Conservation (phyloP, 139 green algal species). For the Zygnema cylindricum region DNA sequence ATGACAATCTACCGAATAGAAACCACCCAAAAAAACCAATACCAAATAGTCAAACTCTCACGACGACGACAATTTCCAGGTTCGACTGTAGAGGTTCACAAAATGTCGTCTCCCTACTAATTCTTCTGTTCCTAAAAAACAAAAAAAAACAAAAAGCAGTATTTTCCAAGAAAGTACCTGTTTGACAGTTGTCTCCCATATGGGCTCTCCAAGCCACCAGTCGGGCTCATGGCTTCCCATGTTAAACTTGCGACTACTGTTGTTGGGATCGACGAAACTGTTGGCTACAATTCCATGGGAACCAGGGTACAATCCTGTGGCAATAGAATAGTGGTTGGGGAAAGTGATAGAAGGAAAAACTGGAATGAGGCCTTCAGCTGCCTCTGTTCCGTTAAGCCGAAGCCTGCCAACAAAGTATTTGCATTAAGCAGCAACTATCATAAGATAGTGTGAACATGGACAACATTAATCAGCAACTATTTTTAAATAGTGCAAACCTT, state of each 20-base stretch:
- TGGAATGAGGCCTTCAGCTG: constrained; percentile 49
- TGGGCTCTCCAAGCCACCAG: constrained; percentile 61
- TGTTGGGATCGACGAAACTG: constrained; percentile 46
- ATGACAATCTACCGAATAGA: too few relatives aligned
- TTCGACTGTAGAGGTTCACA: not conserved
- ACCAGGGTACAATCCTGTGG: constrained; percentile 43
- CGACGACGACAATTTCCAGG: too few relatives aligned
- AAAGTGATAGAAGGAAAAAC: constrained; percentile 62
- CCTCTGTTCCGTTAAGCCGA: constrained; percentile 25
- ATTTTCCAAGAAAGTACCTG: too few relatives aligned
- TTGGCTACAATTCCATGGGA: constrained; percentile 62
- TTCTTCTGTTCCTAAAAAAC: too few relatives aligned
- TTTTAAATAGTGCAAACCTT: too few relatives aligned
- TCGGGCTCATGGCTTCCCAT: constrained; percentile 17
- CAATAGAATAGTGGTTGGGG: constrained; percentile 67
- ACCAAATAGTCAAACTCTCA: too few relatives aligned
- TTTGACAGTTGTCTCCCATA: constrained; percentile 50
- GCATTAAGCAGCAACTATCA: too few relatives aligned
- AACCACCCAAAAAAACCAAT: too few relatives aligned
- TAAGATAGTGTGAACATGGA: too few relatives aligned
- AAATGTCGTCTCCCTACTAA: not conserved
- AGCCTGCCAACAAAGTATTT: constrained; percentile 46
- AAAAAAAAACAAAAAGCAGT: too few relatives aligned
- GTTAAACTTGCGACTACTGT: constrained; percentile 27
- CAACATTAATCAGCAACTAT: too few relatives aligned